phyloP scores from a whole-genome alignment of 768 basidiomycete species.

The Boletus coccyginus region DNA sequence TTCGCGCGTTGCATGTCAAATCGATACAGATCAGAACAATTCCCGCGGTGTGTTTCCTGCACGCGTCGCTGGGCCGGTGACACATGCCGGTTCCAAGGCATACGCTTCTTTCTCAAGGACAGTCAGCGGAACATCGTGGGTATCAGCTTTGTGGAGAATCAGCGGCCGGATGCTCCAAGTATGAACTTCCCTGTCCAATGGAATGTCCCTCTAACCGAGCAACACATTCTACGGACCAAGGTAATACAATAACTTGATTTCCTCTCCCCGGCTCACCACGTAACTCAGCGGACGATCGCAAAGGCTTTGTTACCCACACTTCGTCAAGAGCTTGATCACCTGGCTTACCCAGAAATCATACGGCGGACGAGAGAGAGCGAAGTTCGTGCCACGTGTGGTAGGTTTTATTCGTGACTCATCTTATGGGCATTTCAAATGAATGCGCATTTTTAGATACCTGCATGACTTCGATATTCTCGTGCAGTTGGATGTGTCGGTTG shows the following conservation, averaged over 20 bases:
- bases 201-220: constrained; percentile 55
- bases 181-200: constrained; percentile 64
- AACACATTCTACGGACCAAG: constrained; percentile 60
- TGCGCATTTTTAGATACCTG: constrained; percentile 68
- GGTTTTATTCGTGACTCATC: constrained; percentile 23
- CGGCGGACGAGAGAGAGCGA: constrained; percentile 76
- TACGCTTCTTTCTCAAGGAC: constrained; percentile 74
- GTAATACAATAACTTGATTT: constrained; percentile 33
- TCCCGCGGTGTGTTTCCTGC: constrained; percentile 81
- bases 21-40: constrained; percentile 66
- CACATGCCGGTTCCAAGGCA: constrained; percentile 84
- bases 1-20: constrained; percentile 84
- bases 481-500: constrained; percentile 85
- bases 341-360: constrained; percentile 56
- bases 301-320: constrained; percentile 65
- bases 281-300: constrained; percentile 60
- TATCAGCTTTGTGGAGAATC: constrained; percentile 67
- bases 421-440: constrained; percentile 7
- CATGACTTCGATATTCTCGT: constrained; percentile 89
- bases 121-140: constrained; percentile 55
- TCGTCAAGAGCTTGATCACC: constrained; percentile 60
- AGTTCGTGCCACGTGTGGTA: constrained; percentile 83
- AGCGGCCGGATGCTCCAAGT: constrained; percentile 51
- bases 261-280: constrained; percentile 12
- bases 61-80: constrained; percentile 87